Percentiles rank a stretch among this genome's conserved stretches.
These are phyloP conservation scores for Zarea fungicola DNA, from an alignment of 2,329 filamentous ascomycete genomes.

Conservation along the genomic window DNA sequence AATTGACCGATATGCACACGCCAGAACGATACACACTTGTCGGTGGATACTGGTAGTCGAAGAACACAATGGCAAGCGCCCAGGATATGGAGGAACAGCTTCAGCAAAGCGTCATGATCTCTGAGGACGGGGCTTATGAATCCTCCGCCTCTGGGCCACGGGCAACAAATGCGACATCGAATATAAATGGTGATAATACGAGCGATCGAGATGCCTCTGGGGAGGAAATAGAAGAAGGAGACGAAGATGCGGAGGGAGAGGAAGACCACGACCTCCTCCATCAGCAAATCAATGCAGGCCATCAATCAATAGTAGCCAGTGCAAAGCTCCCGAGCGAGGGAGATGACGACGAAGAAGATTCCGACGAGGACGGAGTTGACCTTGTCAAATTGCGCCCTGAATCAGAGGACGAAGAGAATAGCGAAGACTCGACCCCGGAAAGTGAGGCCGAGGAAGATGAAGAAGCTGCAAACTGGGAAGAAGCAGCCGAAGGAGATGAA, in stretches of 20 bases:
- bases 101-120: conserved; percentile 49
- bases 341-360: conserved; percentile 29
- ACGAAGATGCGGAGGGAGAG: conserved; percentile 39
- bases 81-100: conserved; percentile 54
- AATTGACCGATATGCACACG: conserved; percentile 27
- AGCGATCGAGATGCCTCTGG: conserved; percentile 37
- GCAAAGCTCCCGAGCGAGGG: conserved; percentile 3
- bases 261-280: conserved; percentile 32
- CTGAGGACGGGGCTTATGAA: conserved; percentile 43
- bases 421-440: conserved; percentile 31
- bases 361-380: conserved; percentile 50
- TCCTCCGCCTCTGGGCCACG: not conserved
- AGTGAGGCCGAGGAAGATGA: conserved; percentile 35
- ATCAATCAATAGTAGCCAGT: conserved; percentile 2
- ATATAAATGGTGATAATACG: conserved; percentile 30
- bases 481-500: conserved; percentile 51
- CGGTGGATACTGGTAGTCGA: conserved; percentile 17
- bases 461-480: conserved; percentile 43
- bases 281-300: conserved; percentile 20
- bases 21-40: conserved; percentile 10
- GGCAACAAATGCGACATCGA: conserved; percentile 19
- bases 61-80: conserved; percentile 42
- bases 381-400: conserved; percentile 51
- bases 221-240: conserved; percentile 33
- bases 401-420: conserved; percentile 37